Percentiles rank a stretch among this genome's conserved stretches.
Evolutionary conservation across 768 basidiomycete genomes (phyloP).

Genomic region (Agaricus subrufescens): DNA sequence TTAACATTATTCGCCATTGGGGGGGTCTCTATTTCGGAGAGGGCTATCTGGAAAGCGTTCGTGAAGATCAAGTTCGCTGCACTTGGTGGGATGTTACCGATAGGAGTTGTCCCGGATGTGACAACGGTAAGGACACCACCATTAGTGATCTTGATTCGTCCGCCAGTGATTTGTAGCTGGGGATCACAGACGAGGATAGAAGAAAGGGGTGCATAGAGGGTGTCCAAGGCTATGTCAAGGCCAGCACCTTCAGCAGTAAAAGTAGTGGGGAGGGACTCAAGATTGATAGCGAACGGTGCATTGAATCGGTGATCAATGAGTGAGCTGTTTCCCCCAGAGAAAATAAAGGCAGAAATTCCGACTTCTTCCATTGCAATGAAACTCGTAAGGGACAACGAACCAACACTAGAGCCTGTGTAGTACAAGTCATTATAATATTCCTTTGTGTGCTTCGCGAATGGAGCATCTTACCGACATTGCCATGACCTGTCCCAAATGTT

Average conservation of each 20-base stretch:
- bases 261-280: slow-evolving; percentile 1
- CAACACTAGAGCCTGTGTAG: not conserved
- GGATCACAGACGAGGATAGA: slow-evolving; percentile 5
- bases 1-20: not conserved
- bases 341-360: not conserved
- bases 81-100: not conserved
- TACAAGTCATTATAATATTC: too few species aligned
- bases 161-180: not conserved
- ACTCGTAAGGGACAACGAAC: not conserved
- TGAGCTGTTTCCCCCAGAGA: not conserved
- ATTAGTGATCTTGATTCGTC: not conserved
- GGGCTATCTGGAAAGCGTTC: not conserved
- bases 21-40: not conserved
- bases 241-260: not conserved
- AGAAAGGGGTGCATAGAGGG: slow-evolving; percentile 1
- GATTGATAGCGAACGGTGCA: not conserved
- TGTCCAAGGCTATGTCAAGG: not conserved
- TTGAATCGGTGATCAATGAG: not conserved
- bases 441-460: not conserved
- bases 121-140: not conserved
- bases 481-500: not conserved
- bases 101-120: not conserved
- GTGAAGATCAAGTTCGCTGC: too few species aligned
- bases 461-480: not conserved
- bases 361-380: not conserved